Base-by-base conservation (phyloP, 345 rosid genomes). In the Turritis glabra region DNA sequence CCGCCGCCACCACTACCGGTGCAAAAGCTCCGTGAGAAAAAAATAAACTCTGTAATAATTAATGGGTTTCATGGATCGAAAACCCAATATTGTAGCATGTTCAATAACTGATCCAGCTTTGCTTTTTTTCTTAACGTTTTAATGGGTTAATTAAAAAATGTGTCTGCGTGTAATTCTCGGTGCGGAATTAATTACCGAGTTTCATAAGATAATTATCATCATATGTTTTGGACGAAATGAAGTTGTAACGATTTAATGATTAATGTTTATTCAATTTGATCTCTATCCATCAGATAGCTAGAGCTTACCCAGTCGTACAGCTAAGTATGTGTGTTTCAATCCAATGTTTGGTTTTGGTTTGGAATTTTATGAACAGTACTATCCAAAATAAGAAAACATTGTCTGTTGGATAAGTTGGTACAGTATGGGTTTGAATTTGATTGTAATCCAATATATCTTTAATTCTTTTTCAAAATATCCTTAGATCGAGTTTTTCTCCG, bases 1-100 rank as follows among this genome's bases (percentile, higher is more conserved):
- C 80, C 38, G 48, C 82, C 38, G 8, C 47, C 8, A 40, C 44
- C 44, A 14, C 19, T 15, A 10, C 54, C 29, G 27, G 11, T 14
- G 37, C 40, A 0, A 67, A 59, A 40, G 73, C 79, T 61, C 57
- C 79, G 0, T 69, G 9, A 61, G n/a, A 41, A 25, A 4, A 52
- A 30, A 10, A 3, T 0, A 14, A 44, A 17, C 13, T 19, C 0
- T 27, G 0, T 53, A 29, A 33, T 61, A 62, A 46, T 47, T 51
- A 51, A 46, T 35, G 52, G 32, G 41, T 56, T 8, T 50, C 4
- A 12, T 54, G 77, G 59, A 74, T 74, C 25, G 13, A 44, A 43
- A n/a, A 0, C 40, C 52, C 41, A 17, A 27, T 3, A 6, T 55
- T 27, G 29, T 64, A 19, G 19, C 7, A 27, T 69, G 9, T 53